Conservation (phyloP, 164 flowering plant species). For the Berberis vulgaris region DNA sequence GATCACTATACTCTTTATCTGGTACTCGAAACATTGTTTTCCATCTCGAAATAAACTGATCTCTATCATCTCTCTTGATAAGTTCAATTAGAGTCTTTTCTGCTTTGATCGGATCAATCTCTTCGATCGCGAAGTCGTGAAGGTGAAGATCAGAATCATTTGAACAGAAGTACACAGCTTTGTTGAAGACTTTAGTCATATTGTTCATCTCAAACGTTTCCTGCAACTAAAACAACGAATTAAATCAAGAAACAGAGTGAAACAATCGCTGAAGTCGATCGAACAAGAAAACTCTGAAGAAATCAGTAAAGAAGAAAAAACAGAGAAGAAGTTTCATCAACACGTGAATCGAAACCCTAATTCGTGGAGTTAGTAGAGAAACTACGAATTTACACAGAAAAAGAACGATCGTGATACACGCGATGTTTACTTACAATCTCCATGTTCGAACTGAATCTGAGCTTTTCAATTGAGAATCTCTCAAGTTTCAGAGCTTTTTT, state of each 20-base stretch:
- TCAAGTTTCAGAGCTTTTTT: neutral
- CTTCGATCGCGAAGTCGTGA: neutral
- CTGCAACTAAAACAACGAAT: neutral
- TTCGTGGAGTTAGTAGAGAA: neutral
- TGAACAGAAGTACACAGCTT: neutral
- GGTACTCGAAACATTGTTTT: conserved; percentile 4
- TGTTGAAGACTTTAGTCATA: neutral
- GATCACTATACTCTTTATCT: neutral
- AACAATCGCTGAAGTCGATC: too few relatives aligned
- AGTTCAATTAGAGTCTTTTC: conserved; percentile 13
- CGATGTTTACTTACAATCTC: neutral
- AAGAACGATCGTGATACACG: neutral
- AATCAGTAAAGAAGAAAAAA: too few relatives aligned
- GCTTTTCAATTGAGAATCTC: neutral
- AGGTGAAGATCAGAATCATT: neutral
- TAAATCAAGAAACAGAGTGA: too few relatives aligned
- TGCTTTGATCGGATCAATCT: neutral
- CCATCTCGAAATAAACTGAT: conserved; percentile 11
- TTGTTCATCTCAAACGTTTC: conserved; percentile 2
- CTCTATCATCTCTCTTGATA: conserved; percentile 21
- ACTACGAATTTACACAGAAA: neutral
- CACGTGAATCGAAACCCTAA: neutral
- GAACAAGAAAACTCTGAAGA: too few relatives aligned
- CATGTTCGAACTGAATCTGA: neutral
- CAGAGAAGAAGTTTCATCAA: too few relatives aligned